Evolutionary conservation across 2,329 filamentous ascomycete genomes (phyloP), one percentile per base, ranked within the genome.

Genomic region (Penicillium sp.): DNA sequence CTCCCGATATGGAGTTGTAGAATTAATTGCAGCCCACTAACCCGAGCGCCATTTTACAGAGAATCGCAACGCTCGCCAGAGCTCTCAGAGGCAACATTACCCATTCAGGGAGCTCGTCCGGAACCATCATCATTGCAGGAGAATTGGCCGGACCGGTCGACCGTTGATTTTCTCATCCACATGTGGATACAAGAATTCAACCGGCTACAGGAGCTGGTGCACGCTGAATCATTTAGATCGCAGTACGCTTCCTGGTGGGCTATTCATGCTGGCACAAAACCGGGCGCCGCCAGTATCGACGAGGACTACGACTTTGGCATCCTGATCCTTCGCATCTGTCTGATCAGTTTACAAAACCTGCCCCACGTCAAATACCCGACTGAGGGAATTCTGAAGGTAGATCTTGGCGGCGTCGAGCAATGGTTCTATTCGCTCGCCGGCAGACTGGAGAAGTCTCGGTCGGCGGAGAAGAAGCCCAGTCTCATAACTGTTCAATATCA

Each of bases 291-390:
- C 3, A 27, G 40, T 8, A 30, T 32, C 42, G 45, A 41, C 13
- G 45, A 48, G 11, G 48, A 48, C 33, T 9, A 39, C 16, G 38
- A 42, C 15, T 51, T 51, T 6, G 48, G 45, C 7, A 16, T 51
- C 7, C 45, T 51, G 4, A 37, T 51, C 8, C 38, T 51, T 16
- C 45, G 48, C 13, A 23, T 51, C 9, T 48, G 45, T 21, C 37
- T 51, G 10, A 32, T 51, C 18, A 41, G 48, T 21, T 29, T 44
- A 4, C 45, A 48, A 15, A 45, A 29, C 29, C 39, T 51, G 7
- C 45, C 48, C 16, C 39, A 48, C 29, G 17, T 45, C 6, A 30
- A 32, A 25, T 51, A 46, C 8, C 48, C 45, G 10, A 45, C 45
- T 7, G n/a, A 27, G n/a, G 45, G 42, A 3, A 15, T 48, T n/a